Conservation (phyloP, 805 yeast genomes). For the Starmerella davenportii region DNA sequence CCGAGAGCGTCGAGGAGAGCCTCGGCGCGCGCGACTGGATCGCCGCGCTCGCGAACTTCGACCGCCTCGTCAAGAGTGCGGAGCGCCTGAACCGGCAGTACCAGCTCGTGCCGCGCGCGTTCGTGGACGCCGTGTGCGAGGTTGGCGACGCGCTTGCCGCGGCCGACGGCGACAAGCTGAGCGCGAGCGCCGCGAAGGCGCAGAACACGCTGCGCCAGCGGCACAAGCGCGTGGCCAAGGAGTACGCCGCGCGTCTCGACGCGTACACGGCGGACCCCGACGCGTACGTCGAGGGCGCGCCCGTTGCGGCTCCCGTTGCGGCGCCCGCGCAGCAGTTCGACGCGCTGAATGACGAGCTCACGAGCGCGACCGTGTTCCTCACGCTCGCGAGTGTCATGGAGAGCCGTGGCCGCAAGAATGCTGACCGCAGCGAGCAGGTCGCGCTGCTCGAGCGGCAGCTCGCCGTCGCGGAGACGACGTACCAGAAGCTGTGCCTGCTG, state of each 20-base stretch:
- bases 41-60: slow-evolving; percentile 53
- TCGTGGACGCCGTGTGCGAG: slow-evolving; percentile 47
- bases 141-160: slow-evolving; percentile 51
- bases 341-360: slow-evolving; percentile 14
- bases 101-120: slow-evolving; percentile 51
- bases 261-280: slow-evolving; percentile 54
- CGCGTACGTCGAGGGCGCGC: slow-evolving; percentile 29
- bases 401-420: slow-evolving; percentile 87
- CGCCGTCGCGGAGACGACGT: slow-evolving; percentile 35
- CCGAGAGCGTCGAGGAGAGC: slow-evolving; percentile 43
- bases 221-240: slow-evolving; percentile 61
- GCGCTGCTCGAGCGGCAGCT: slow-evolving; percentile 45
- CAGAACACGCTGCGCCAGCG: slow-evolving; percentile 79
- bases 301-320: slow-evolving; percentile 33
- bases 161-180: slow-evolving; percentile 47
- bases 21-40: slow-evolving; percentile 66
- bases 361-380: slow-evolving; percentile 42
- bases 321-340: slow-evolving; percentile 29
- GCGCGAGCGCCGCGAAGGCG: slow-evolving; percentile 68
- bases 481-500: slow-evolving; percentile 61
- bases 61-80: slow-evolving; percentile 48
- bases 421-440: slow-evolving; percentile 67
- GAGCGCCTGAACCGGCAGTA: slow-evolving; percentile 62
- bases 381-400: slow-evolving; percentile 61
- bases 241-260: slow-evolving; percentile 41